Base-by-base conservation (phyloP, 2,329 filamentous ascomycete genomes). In the Shiraia bambusicola region DNA sequence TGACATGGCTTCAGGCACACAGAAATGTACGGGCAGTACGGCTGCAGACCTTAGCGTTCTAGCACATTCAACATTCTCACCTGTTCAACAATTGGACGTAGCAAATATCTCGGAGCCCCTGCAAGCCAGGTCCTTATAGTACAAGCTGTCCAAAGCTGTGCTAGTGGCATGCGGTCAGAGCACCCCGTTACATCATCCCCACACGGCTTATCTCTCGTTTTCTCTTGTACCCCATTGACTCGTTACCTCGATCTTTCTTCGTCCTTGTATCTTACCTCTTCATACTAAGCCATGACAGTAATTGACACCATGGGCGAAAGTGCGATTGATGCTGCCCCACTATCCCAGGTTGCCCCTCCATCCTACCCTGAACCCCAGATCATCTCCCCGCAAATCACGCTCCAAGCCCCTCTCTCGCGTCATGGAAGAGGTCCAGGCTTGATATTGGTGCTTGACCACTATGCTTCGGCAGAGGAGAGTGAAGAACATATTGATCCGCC, bases 401-500 rank as follows among this genome's bases (percentile, higher is more conserved):
- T 75, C 3, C 70, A 75, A 32, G 65, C 70, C 14, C 76, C 76
- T 16, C 68, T 79, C 5, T 76, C 76, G n/a, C 71, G 75, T 24
- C 66, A 69, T 34, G 74, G 74, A 6, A 59, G 58, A 27, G 76
- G 77, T 0, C 76, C 76, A 0, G 75, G 75, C 1, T 52, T 79
- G 2, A 59, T 79, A 6, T 50, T 79, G 10, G 49, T 79, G 3
- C 53, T 72, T 1, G 67, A 75, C 6, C 49, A 64, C 32, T 58
- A 59, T 28, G 55, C 65, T 30, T 50, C 35, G 35, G 55, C 58
- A 47, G 52, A 54, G 11, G 38, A 55, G 28, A 64, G 58, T 25
- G 70, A 71, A 19, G 62, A 64, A 34, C 69, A 67, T 31, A 59
- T 73, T 1, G 75, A 77, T 39, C 83, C 83, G 0, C 72, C 76